A percentile compares a stretch with the other conserved stretches of the same genome.
These are phyloP conservation scores for Erodium chrysanthum DNA, from an alignment of 441 rosid genomes.

Conservation along the genomic window DNA sequence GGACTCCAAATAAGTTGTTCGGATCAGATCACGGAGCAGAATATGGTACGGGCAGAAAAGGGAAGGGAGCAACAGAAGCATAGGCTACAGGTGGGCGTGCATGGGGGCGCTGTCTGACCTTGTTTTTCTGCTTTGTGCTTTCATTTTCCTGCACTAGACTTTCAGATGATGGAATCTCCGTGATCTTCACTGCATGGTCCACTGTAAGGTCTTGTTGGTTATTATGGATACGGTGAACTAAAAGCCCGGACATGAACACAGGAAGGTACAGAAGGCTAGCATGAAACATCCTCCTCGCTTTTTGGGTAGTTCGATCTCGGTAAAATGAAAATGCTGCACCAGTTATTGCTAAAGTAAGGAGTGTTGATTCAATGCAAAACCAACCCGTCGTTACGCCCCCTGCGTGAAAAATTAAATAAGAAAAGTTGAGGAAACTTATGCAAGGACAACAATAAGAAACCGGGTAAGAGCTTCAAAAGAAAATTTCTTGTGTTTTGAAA, in stretches of 20 bases:
- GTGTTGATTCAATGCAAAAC: conserved; percentile 65
- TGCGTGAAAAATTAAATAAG: conserved; percentile 16
- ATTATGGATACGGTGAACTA: conserved; percentile 46
- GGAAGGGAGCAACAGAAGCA: conserved; percentile 80
- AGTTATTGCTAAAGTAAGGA: conserved; percentile 59
- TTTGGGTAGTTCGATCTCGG: conserved; percentile 46
- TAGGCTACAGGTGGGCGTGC: conserved; percentile 63
- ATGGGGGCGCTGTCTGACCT: conserved; percentile 15
- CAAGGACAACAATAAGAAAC: neutral
- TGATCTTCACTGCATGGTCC: conserved; percentile 16
- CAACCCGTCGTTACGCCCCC: conserved; percentile 75
- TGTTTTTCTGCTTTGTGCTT: conserved; percentile 19
- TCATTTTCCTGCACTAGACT: conserved; percentile 14
- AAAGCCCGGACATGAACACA: conserved; percentile 74
- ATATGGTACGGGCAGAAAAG: conserved; percentile 81
- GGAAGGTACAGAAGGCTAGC: conserved; percentile 88
- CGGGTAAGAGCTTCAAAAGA: neutral
- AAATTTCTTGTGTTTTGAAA: no score
- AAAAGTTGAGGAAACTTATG: no score
- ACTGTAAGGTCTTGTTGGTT: conserved; percentile 24
- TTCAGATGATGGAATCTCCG: conserved; percentile 15
- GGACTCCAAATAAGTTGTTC: neutral
- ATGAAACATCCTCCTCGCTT: conserved; percentile 71
- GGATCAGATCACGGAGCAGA: conserved; percentile 17
- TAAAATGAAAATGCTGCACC: conserved; percentile 75